Evolutionary conservation across 208 protist genomes (phyloP), one percentile per base, ranked within the genome.

Genomic region (Wallacemonas sp.): DNA sequence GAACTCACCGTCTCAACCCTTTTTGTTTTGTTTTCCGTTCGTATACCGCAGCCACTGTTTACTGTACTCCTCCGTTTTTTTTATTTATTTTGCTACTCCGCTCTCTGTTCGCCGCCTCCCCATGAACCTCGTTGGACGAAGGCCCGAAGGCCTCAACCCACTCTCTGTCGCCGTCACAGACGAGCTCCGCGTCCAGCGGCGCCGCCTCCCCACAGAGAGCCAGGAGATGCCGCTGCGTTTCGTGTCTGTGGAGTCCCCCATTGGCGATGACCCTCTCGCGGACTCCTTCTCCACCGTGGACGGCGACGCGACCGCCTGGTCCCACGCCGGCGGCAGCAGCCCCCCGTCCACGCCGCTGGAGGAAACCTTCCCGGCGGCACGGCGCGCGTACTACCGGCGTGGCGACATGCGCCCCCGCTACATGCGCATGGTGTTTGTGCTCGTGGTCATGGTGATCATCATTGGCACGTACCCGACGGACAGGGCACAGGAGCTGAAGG

Each of bases 381-480:
- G 42, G 10, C 1, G 31, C 20, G 14, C 69, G 22, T 31, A 55
- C 16, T 29, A 39, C 33, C 46, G 50, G 1, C 52, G 61, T 7
- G 69, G 61, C 31, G 61, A 74, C 26, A 32, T 74, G 5, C 52
- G 52, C 14, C 20, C 25, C 4, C 45, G 41, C 1, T 36, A 68
- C 36, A 62, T 61, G 23, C 38, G 26, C 14, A 18, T 74, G 12
- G 44, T 74, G 3, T 54, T 70, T n/a, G 25, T 70, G 18, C 12
- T 67, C 23, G 33, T 67, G 3, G 36, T 74, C 7, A 29, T 39
- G 12, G 50, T 57, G 2, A 28, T 74, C 23, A 5, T 74, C 25
- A 29, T 68, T n/a, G 61, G 41, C 22, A 74, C 39, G 8, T 57
- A 63, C 31, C 69, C 69, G n/a, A 64, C 45, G 2, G 54, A 62